Evolutionary conservation across 495 filamentous ascomycete species (phyloP).

Genomic region (Oidiodendron maius): DNA sequence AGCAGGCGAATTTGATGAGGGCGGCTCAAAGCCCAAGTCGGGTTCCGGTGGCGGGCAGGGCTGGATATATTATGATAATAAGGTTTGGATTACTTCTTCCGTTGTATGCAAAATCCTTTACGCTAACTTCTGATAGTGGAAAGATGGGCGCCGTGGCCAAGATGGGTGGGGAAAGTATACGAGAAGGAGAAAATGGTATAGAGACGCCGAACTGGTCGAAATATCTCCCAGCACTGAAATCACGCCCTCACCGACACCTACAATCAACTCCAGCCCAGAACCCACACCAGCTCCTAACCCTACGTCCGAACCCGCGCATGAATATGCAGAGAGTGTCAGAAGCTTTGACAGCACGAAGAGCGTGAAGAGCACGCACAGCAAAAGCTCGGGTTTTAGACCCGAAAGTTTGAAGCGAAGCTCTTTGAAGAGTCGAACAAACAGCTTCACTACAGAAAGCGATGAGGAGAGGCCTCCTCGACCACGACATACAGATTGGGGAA

Average conservation of each 20-base stretch:
- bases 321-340: conserved; percentile 11
- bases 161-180: conserved; percentile 97
- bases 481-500: conserved; percentile 49
- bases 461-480: conserved; percentile 32
- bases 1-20: conserved; percentile 45
- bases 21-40: conserved; percentile 27
- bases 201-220: conserved; percentile 93
- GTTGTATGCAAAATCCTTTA: background rate
- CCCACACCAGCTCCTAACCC: conserved; percentile 3
- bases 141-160: conserved; percentile 77
- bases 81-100: conserved; percentile 49
- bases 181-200: conserved; percentile 87
- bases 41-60: conserved; percentile 61
- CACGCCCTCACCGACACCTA: conserved; percentile 31
- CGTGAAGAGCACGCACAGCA: background rate
- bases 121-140: conserved; percentile 64
- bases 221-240: conserved; percentile 38
- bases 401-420: conserved; percentile 19
- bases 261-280: conserved; percentile 10
- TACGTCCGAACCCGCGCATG: conserved; percentile 16
- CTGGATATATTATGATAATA: conserved; percentile 98
- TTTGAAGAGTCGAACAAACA: conserved; percentile 21
- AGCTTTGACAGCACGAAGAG: conserved; percentile 14
- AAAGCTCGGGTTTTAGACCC: conserved; percentile 7
- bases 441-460: conserved; percentile 25